Percentiles rank a stretch among this genome's conserved stretches.
Conservation (phyloP, 163 green algal genomes). For the Volvox carteri region DNA sequence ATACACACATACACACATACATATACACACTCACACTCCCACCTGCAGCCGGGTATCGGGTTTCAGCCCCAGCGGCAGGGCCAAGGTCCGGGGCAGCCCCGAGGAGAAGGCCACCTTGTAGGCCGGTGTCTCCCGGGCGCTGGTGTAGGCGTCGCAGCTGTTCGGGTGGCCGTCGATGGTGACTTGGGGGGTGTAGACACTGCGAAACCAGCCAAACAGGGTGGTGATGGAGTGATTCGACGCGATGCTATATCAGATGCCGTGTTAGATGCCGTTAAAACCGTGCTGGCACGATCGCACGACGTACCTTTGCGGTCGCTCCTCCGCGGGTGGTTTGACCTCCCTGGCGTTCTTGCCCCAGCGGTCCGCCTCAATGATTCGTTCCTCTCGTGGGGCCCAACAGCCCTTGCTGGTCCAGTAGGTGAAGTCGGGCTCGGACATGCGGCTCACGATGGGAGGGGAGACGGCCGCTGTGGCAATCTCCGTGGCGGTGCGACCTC, state of each 20-base stretch:
- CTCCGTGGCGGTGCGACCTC: slow-evolving; percentile 30
- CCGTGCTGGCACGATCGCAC: too few relatives aligned
- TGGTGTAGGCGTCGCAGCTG: slow-evolving; percentile 48
- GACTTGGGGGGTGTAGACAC: slow-evolving; percentile 25
- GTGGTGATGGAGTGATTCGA: too few relatives aligned
- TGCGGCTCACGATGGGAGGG: slow-evolving; percentile 26
- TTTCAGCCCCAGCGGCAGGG: slow-evolving; percentile 14
- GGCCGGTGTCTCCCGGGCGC: background rate
- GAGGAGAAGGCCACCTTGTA: slow-evolving; percentile 50
- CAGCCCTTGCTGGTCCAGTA: slow-evolving; percentile 56
- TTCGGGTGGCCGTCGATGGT: slow-evolving; percentile 36
- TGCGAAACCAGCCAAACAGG: too few relatives aligned
- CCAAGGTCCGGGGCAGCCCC: slow-evolving; percentile 9
- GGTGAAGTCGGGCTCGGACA: slow-evolving; percentile 36
- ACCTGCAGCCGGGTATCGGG: slow-evolving; percentile 46
- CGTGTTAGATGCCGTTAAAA: too few relatives aligned
- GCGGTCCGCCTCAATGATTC: slow-evolving; percentile 47
- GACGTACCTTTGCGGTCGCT: slow-evolving; percentile 42
- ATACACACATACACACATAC: too few relatives aligned
- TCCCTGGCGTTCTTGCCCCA: slow-evolving; percentile 48
- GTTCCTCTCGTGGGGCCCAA: slow-evolving; percentile 26
- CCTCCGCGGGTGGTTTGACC: slow-evolving; percentile 7
- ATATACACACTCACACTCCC: too few relatives aligned
- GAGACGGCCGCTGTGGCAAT: background rate
- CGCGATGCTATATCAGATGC: too few relatives aligned